Percentiles rank a stretch among this genome's conserved stretches.
These are phyloP conservation scores for Saccharomyces mikatae DNA, from an alignment of 805 yeast species.

Conservation along the genomic window DNA sequence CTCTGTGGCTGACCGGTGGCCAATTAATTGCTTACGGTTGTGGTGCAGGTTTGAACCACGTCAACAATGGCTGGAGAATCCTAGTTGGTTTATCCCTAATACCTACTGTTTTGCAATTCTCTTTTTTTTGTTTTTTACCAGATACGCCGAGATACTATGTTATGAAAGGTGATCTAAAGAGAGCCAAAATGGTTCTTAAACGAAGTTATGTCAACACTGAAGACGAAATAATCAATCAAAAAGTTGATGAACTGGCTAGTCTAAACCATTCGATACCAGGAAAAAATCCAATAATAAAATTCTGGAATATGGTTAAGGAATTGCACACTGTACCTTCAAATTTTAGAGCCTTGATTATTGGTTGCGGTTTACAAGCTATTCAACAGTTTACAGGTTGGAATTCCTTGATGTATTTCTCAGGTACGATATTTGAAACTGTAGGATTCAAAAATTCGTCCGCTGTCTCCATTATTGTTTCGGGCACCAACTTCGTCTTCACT, in stretches of 20 bases:
- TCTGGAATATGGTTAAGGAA: conserved; percentile 53
- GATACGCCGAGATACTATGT: conserved; percentile 92
- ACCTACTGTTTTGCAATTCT: conserved; percentile 74
- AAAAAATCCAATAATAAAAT: conserved; percentile 38
- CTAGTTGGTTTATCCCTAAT: conserved; percentile 84
- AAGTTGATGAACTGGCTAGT: conserved; percentile 55
- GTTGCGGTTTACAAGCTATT: conserved; percentile 90
- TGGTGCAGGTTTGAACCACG: conserved; percentile 75
- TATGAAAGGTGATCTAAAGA: conserved; percentile 54
- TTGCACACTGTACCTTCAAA: conserved; percentile 68
- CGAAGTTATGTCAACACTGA: conserved; percentile 58
- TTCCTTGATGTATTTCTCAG: conserved; percentile 89
- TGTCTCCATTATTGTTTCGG: conserved; percentile 87
- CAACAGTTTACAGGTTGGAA: conserved; percentile 97
- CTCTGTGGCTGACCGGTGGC: conserved; percentile 88
- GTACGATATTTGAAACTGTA: conserved; percentile 84
- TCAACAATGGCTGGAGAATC: conserved; percentile 85
- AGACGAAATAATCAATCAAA: conserved; percentile 54
- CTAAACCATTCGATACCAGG: conserved; percentile 43
- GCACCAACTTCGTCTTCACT: conserved; percentile 87
- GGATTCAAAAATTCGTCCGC: conserved; percentile 90
- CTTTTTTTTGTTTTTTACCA: conserved; percentile 76
- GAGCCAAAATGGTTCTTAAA: conserved; percentile 58
- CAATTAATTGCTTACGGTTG: conserved; percentile 90
- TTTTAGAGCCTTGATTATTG: conserved; percentile 79